Evolutionary conservation across 177 flowering plant genomes (phyloP), one percentile per base, ranked within the genome.

Genomic region (Vitis hybrid): DNA sequence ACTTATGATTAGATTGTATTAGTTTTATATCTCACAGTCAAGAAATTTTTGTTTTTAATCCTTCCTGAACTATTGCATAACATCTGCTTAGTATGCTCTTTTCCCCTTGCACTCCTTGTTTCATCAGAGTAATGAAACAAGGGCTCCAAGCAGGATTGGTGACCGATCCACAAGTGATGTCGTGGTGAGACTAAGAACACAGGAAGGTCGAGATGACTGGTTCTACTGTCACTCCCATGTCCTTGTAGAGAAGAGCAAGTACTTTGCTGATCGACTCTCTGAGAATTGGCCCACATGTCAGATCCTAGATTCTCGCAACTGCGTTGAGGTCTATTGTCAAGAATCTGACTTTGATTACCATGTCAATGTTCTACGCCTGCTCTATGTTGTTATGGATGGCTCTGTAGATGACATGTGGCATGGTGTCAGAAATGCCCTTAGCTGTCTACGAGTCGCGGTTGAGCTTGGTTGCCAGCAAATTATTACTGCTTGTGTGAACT

Each of bases 271-370:
- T 5, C 88, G 99, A 10, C 93, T 95, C 48, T 95, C 99, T 17
- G 97, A 93, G 58, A 77, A 81, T 57, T 93, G 99, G 98, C 99
- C 98, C 7, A 96, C 97, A 14, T 88, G 93, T 79, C 94, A 91
- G 86, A 96, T 93, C 60, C 76, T 93, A 18, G 97, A 91, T 66
- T 92, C 98, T 23, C 91, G 97, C 66, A 86, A 84, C 71, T 96
- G 98, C 70, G 97, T 96, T 49, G 97, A 96, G 72, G 91, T 93
- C 52, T 67, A 86, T 74, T 93, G 97, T 75, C 84, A 83, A 70
- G 98, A 92, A 75, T 72, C 82, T 19, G 89, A 91, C 40, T 81
- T 88, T 75, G 87, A 93, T 78, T 78, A 87, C 78, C 85, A 91
- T 74, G 86, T 96, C 64, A 84, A 74, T 62, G 71, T 82, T 62